Base-by-base conservation (phyloP, 208 protist genomes). In the Jaenimonas drosophilae region DNA sequence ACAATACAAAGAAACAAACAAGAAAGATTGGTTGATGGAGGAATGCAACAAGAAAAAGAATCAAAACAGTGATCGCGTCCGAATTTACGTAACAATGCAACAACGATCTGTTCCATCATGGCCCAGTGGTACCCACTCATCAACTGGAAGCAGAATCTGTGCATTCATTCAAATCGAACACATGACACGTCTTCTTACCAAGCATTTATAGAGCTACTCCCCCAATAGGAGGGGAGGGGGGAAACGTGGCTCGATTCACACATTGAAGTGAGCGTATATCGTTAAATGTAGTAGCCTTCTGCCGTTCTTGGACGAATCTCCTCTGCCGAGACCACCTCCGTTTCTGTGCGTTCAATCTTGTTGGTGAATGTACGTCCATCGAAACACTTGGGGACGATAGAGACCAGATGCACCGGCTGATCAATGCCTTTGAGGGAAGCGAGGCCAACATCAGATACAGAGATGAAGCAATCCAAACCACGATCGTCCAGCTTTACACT, bases 381-480 rank as follows among this genome's bases (percentile, higher is more conserved):
- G 2, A 85, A 43, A 40, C 60, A 75, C 16, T 65, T 65, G 4
- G 75, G 76, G 14, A 72, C 65, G 6, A 83, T 64, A 4, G 70
- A 83, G n/a, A 87, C 52, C 7, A 87, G 62, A 19, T 72, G 73
- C 29, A 83, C 68, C 1, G 64, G 54, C 30, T 84, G 36, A 9
- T 37, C 17, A 19, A 87, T 67, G 32, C 78, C 76, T 33, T 80
- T 79, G 6, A 87, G 44, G 3, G 36, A 25, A 0, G 38, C 67
- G 17, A 70, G 29, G 11, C 80, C 72, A 0, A 75, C 46, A 30
- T 89, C 76, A 9, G 53, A 54, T 7, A 86, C 69, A 4, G 45
- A 53, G 6, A 89, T 65, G 24, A 80, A 85, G 45, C 83, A 47
- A 31, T 81, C 64, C 28, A 89, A 54, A 2, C 66, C 61, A 11